A percentile compares a stretch with the other conserved stretches of the same genome.
These are phyloP conservation scores for Septoria linicola DNA, from an alignment of 2,329 filamentous ascomycete genomes.

Conservation along the genomic window DNA sequence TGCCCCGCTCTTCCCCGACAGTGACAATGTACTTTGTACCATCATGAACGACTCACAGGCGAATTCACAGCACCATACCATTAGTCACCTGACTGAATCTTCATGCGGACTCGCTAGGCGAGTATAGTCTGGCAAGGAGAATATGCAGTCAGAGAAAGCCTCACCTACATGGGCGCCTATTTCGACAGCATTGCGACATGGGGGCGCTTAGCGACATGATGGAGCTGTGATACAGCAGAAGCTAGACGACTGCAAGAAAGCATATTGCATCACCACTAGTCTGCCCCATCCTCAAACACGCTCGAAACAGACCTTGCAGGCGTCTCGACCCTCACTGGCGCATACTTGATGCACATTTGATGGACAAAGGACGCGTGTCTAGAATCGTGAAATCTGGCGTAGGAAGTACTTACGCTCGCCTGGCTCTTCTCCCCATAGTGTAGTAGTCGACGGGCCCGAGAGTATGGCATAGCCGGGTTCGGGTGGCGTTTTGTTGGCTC, in stretches of 20 bases:
- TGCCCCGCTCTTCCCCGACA: too few relatives aligned
- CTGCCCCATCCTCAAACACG: neutral
- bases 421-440: too few relatives aligned
- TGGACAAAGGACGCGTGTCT: too few relatives aligned
- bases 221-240: neutral
- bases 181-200: constrained; percentile 5
- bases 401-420: too few relatives aligned
- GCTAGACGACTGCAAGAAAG: neutral
- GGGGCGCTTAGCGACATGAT: constrained; percentile 5
- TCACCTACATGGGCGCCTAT: constrained; percentile 2
- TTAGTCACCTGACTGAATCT: constrained; percentile 4
- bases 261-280: neutral
- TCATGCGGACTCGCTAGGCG: neutral
- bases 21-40: neutral
- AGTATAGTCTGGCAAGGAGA: constrained; percentile 2
- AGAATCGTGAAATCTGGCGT: too few relatives aligned
- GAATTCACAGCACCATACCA: constrained; percentile 5
- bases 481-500: constrained; percentile 1
- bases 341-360: too few relatives aligned
- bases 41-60: neutral
- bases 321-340: too few relatives aligned
- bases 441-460: neutral
- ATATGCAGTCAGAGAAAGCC: neutral
- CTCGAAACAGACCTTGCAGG: neutral
- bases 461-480: constrained; percentile 2